phyloP scores from a whole-genome alignment of 1,284 basidiomycete genomes.

The Phellinidium pouzarii region DNA sequence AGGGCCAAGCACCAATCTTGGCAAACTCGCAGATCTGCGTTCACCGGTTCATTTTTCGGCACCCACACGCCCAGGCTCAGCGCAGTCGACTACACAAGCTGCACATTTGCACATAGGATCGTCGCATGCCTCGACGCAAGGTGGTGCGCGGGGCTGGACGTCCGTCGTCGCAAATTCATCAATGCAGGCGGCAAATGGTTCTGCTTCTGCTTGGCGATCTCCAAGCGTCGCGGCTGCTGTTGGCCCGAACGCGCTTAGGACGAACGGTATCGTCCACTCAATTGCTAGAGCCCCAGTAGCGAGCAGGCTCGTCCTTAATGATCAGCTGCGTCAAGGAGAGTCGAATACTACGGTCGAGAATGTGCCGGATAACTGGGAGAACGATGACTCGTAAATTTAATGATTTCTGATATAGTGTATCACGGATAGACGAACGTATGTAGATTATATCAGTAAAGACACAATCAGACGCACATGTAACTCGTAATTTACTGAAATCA shows the following conservation, averaged over 20 bases:
- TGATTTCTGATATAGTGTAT: too few relatives aligned
- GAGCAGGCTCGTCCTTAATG: neutral
- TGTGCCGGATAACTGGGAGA: neutral
- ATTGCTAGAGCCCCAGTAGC: neutral
- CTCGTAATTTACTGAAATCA: neutral
- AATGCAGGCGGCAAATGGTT: conserved; percentile 19
- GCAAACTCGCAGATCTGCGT: conserved; percentile 53
- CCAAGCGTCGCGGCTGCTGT: neutral
- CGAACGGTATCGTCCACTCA: neutral
- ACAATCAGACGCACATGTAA: too few relatives aligned
- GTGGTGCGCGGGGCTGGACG: conserved; percentile 32
- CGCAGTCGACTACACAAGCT: conserved; percentile 22
- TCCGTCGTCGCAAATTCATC: conserved; percentile 29
- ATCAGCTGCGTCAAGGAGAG: neutral
- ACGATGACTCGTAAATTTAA: neutral
- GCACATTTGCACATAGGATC: conserved; percentile 18
- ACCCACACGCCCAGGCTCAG: conserved; percentile 13
- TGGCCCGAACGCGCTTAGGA: conserved; percentile 6
- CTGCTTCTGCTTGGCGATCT: conserved; percentile 22
- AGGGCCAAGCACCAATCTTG: conserved; percentile 31
- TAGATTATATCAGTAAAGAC: too few relatives aligned
- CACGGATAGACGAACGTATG: too few relatives aligned
- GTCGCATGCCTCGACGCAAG: conserved; percentile 15
- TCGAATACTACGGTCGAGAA: neutral
- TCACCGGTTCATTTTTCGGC: neutral